Evolutionary conservation across 2,329 filamentous ascomycete species (phyloP), one percentile per base, ranked within the genome.

Genomic region (Epichloe baconii): DNA sequence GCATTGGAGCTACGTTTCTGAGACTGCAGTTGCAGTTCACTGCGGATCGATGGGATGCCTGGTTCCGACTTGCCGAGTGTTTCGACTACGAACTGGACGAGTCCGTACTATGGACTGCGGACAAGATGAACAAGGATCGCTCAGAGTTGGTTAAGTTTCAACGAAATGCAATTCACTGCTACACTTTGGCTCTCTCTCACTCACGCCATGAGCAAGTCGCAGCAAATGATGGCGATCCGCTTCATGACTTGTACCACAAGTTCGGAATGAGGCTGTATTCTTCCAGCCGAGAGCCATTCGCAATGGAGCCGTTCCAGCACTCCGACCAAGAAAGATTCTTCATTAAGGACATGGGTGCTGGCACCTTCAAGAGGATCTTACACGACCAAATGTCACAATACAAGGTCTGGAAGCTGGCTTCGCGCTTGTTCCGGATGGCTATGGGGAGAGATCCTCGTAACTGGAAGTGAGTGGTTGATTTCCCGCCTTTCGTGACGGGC

Each of bases 1-100:
- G 90, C 48, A 84, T 88, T 49, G 88, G 87, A 3, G 82, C 86
- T 44, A 84, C 81, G 0, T 93, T 88, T 62, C 79, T 95, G 59
- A 76, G 85, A 38, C 80, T 90, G 56, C 88, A 95, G 62, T 68
- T 95, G 1, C 88, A 95, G 58, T 88, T 88, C 63, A 88, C 84
- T 2, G 79, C 82, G 2, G 83, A 88, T 41, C 81, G 83, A 51
- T 95, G 89, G 89, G 86, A 95, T 64, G 85, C 86, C 0, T 95
- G 89, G 89, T 93, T 91, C 64, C 80, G 88, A 12, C 76, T 95
- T 23, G 89, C 85, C 0, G 88, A 95, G 64, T 88, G 86, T 47
- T 90, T 88, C 60, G 89, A 95, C 65, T 85, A 87, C 48, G 88
- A 94, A 59, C 72, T 95, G 14, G 89, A 95, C 55, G 89, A 95